These are phyloP conservation scores for Microbotryum scabiosae DNA, from an alignment of 1,284 basidiomycete genomes.

Conservation along the genomic window DNA sequence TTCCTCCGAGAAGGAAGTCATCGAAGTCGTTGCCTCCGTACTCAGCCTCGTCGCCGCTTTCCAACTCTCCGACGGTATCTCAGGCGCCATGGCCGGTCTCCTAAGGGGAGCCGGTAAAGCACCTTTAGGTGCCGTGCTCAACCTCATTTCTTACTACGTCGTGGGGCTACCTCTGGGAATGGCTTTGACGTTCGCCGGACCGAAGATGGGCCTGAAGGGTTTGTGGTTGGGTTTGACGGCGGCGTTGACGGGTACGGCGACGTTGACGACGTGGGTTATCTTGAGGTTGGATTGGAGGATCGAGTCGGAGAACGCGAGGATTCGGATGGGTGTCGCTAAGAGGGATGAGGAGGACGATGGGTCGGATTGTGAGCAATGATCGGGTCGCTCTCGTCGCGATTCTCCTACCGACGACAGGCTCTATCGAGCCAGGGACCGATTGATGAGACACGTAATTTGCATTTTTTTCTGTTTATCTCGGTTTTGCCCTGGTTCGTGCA, in stretches of 20 bases:
- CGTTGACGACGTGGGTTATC: slow-evolving; percentile 33
- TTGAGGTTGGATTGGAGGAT: slow-evolving; percentile 37
- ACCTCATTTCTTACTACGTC: slow-evolving; percentile 39
- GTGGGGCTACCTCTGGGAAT: slow-evolving; percentile 38
- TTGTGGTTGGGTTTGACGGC: neutral
- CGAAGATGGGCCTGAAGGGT: slow-evolving; percentile 36
- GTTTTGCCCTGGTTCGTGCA: too few species aligned
- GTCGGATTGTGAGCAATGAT: neutral
- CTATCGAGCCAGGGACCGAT: too few species aligned
- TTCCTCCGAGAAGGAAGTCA: slow-evolving; percentile 38
- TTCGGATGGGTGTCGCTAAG: slow-evolving; percentile 24
- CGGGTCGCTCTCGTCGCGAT: too few species aligned
- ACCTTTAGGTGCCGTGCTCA: slow-evolving; percentile 36
- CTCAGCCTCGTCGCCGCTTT: slow-evolving; percentile 42
- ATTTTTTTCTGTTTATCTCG: too few species aligned
- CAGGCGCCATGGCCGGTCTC: slow-evolving; percentile 40
- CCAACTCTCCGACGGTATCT: slow-evolving; percentile 39
- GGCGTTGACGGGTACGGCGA: slow-evolving; percentile 27
- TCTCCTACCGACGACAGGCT: too few species aligned
- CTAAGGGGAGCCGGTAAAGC: slow-evolving; percentile 41
- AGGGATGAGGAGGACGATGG: slow-evolving; percentile 13
- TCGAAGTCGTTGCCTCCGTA: slow-evolving; percentile 38
- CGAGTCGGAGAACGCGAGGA: slow-evolving; percentile 27
- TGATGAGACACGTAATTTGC: too few species aligned
- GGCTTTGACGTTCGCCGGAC: slow-evolving; percentile 35